phyloP scores from a whole-genome alignment of 495 filamentous ascomycete genomes.

The Hypoxylon lenormandii region DNA sequence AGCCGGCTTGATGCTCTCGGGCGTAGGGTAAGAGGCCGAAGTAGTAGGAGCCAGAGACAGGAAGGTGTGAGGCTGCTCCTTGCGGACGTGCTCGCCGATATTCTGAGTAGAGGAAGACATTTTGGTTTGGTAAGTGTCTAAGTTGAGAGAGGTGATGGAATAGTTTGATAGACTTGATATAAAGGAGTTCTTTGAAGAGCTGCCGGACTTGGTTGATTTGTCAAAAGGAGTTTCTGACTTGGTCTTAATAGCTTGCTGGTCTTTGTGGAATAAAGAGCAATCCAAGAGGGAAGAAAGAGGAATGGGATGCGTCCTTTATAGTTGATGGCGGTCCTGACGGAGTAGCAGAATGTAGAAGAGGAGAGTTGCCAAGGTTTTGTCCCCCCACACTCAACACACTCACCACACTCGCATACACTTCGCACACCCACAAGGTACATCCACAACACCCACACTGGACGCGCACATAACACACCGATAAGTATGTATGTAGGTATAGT shows the following conservation, averaged over 20 bases:
- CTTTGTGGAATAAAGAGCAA: slow-evolving; percentile 30
- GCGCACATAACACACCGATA: slow-evolving; percentile 36
- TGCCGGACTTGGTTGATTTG: slow-evolving; percentile 9
- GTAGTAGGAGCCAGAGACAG: slow-evolving; percentile 60
- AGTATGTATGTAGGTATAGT: too few relatives aligned
- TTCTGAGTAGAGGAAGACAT: slow-evolving; percentile 45
- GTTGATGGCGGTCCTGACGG: slow-evolving; percentile 3
- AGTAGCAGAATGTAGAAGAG: slow-evolving; percentile 8
- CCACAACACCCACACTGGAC: slow-evolving; percentile 4
- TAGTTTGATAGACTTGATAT: slow-evolving; percentile 15
- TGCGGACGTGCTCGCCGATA: slow-evolving; percentile 35
- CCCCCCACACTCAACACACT: slow-evolving; percentile 41
- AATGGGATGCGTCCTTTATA: slow-evolving; percentile 41
- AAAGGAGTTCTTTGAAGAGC: slow-evolving; percentile 22
- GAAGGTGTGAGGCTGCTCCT: slow-evolving; percentile 54
- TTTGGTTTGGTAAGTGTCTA: slow-evolving; percentile 19
- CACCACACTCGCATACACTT: too few relatives aligned
- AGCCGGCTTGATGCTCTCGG: slow-evolving; percentile 49
- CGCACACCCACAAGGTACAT: neutral
- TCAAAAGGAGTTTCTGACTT: slow-evolving; percentile 22
- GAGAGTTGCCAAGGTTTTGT: slow-evolving; percentile 36
- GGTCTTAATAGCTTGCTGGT: slow-evolving; percentile 29
- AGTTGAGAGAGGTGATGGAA: slow-evolving; percentile 13
- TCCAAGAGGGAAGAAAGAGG: slow-evolving; percentile 13
- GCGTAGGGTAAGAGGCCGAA: slow-evolving; percentile 58